A percentile compares a stretch with the other conserved stretches of the same genome.
Conservation (phyloP, 164 flowering plant genomes). For the Cinnamomum micranthum region DNA sequence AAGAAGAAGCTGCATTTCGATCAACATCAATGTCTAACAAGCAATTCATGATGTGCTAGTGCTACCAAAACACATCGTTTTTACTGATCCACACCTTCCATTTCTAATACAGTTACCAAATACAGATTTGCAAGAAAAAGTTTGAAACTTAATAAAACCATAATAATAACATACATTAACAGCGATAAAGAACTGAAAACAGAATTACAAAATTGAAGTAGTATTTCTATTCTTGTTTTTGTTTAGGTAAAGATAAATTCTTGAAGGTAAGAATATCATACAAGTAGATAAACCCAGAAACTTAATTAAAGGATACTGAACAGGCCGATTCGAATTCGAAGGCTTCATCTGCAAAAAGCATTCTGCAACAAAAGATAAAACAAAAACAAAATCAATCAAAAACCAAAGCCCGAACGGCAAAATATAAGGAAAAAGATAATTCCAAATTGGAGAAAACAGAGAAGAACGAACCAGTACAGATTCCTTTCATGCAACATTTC, state of each 20-base stretch:
- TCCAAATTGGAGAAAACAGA: neutral
- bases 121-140: neutral
- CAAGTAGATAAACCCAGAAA: neutral
- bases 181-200: neutral
- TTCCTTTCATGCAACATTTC: conserved; percentile 31
- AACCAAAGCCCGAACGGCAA: neutral
- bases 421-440: neutral
- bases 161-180: neutral
- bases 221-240: no score
- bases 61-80: neutral
- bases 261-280: no score
- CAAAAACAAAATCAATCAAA: conserved; percentile 1
- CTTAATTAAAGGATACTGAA: conserved; percentile 30
- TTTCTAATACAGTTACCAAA: no score
- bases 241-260: no score
- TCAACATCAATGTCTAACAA: neutral
- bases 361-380: conserved; percentile 21
- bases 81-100: no score
- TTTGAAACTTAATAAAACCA: neutral
- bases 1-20: neutral
- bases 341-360: conserved; percentile 41
- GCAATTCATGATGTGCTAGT: neutral
- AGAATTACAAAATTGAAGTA: no score
- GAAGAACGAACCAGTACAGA: conserved; percentile 28
- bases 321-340: conserved; percentile 16